Conservation (phyloP, 139 green algal species). For the Nannochloris sp. region DNA sequence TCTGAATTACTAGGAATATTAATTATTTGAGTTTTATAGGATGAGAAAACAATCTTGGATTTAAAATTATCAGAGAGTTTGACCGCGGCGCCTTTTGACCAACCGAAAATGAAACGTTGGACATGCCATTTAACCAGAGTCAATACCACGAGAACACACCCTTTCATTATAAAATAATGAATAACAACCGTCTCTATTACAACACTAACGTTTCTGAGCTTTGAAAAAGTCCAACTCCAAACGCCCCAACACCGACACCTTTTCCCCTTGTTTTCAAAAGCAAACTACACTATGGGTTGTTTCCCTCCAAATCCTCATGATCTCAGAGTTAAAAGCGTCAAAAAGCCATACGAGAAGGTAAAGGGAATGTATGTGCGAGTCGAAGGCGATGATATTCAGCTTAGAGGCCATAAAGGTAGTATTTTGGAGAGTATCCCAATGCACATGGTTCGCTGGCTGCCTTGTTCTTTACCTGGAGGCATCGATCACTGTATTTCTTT, state of each 20-base stretch:
- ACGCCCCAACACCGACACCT: background rate
- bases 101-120: too few relatives aligned
- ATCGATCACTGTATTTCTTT: slow-evolving; percentile 12
- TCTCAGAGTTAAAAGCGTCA: background rate
- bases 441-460: background rate
- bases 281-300: background rate
- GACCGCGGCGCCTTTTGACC: too few relatives aligned
- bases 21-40: background rate
- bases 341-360: background rate
- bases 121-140: too few relatives aligned
- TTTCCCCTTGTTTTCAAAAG: background rate
- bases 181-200: too few relatives aligned
- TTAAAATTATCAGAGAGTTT: too few relatives aligned
- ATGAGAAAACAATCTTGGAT: too few relatives aligned
- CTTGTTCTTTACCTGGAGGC: slow-evolving; percentile 3
- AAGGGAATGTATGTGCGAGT: background rate
- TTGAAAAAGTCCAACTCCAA: background rate
- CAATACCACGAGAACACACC: too few relatives aligned
- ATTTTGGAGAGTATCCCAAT: slow-evolving; percentile 5
- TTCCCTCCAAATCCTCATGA: background rate
- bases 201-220: too few relatives aligned
- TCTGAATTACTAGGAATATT: background rate
- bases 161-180: too few relatives aligned
- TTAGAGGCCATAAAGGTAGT: background rate
- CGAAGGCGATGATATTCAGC: background rate